phyloP scores from a whole-genome alignment of 2,329 filamentous ascomycete species.

The Pseudophaeomoniella oleicola region DNA sequence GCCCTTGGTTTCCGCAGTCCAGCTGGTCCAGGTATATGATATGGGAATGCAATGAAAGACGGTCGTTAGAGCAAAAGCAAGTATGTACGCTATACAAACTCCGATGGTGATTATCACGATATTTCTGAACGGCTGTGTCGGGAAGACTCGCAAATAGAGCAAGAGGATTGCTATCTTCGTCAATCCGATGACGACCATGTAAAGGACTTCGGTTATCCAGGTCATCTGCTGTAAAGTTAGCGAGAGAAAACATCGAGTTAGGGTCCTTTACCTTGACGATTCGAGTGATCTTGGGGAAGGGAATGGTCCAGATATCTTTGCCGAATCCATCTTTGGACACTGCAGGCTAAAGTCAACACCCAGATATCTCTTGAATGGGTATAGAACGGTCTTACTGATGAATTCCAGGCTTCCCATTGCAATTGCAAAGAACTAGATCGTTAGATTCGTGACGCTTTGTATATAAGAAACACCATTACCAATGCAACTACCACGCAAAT shows the following conservation, averaged over 20 bases:
- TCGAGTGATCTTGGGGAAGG: conserved; percentile 13
- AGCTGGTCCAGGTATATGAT: conserved; percentile 31
- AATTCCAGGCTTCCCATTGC: conserved; percentile 7
- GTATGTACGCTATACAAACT: conserved; percentile 24
- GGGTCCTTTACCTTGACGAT: conserved; percentile 11
- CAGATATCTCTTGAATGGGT: too few relatives aligned
- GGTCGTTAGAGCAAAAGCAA: conserved; percentile 27
- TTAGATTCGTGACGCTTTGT: not conserved
- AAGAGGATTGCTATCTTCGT: conserved; percentile 38
- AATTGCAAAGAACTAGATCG: conserved; percentile 4
- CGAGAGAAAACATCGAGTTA: not conserved
- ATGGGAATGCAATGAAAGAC: conserved; percentile 37
- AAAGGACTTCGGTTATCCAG: conserved; percentile 25
- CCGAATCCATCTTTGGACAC: conserved; percentile 15
- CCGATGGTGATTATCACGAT: conserved; percentile 29
- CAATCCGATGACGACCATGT: conserved; percentile 32
- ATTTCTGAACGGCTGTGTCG: conserved; percentile 20
- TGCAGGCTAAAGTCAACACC: conserved; percentile 2
- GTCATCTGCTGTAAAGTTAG: conserved; percentile 10
- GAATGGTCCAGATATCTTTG: conserved; percentile 16
- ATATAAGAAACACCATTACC: not conserved
- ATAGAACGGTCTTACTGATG: conserved; percentile 3
- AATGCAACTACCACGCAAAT: conserved; percentile 4
- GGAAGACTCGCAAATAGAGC: conserved; percentile 44
- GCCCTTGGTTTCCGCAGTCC: conserved; percentile 33